Base-by-base conservation (phyloP, 176 grass and related monocot species). In the Aegilops sharonensis region DNA sequence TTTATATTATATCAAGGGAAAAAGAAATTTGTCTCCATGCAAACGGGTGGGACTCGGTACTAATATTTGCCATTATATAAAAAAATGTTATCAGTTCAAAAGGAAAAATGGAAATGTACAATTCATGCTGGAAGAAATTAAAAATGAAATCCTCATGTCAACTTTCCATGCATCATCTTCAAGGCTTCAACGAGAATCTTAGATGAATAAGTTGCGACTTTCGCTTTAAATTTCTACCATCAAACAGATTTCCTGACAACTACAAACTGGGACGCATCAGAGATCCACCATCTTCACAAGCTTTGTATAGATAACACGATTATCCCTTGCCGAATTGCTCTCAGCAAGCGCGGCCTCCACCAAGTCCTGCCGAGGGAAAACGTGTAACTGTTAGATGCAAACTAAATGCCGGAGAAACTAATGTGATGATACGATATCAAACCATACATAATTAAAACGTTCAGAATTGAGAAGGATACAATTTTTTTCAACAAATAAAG, bases 301-400 rank as follows among this genome's bases (percentile, higher is more conserved):
- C 45, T 87, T 95, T 39, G 72, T 85, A 78, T 95, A 95, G 57
- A 92, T 77, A 61, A 95, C 85, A 20, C 85, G 93, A 84, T 94
- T 83, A 75, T 94, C 90, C 75, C 82, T 94, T 42, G 82, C 78
- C 15, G 90, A 90, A 67, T 90, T 92, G 72, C 93, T 94, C 78
- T 90, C 88, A 66, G 82, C 77, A 78, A 92, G 74, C 57, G 90
- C 90, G 43, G 76, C 88, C 78, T 90, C 85, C 64, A 89, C 88
- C 90, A 95, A 65, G 61, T 92, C 90, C 93, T 95, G 56, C 37
- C 36, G 36, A 68, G 9, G 67, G 15, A 77, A 74, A 81, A 75
- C 31, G 27, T 77, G 34, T 34, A 30, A 76, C 6, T 18, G 12
- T 30, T 32, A 47, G 21, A 1, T 30, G 43, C n/a, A 31, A 34